These are phyloP conservation scores for Clonostachys sp. DNA, from an alignment of 2,329 filamentous ascomycete species.

Conservation along the genomic window DNA sequence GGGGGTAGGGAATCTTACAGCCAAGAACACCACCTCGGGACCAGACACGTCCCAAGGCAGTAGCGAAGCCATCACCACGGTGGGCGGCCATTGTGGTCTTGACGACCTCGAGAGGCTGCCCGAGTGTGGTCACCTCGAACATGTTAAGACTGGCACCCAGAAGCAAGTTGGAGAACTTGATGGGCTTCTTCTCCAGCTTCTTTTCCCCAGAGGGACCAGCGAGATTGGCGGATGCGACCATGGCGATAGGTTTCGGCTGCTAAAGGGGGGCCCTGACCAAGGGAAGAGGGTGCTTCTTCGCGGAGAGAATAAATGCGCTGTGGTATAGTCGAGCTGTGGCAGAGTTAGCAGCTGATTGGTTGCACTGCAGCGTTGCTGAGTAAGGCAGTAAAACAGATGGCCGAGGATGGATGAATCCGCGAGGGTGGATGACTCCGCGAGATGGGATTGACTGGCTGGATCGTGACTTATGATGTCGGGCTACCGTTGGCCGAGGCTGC, in stretches of 20 bases:
- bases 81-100: constrained; percentile 99
- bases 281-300: constrained; percentile 89
- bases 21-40: constrained; percentile 86
- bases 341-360: too few relatives aligned
- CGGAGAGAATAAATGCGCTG: constrained; percentile 17
- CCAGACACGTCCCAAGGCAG: constrained; percentile 86
- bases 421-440: too few relatives aligned
- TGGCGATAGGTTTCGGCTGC: constrained; percentile 41
- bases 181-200: constrained; percentile 92
- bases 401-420: too few relatives aligned
- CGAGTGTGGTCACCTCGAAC: constrained; percentile 73
- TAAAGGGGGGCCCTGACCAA: constrained; percentile 88
- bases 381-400: too few relatives aligned
- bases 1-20: constrained; percentile 62
- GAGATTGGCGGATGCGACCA: constrained; percentile 56
- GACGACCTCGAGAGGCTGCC: constrained; percentile 90
- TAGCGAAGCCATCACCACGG: constrained; percentile 78
- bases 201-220: constrained; percentile 42
- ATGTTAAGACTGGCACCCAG: constrained; percentile 91
- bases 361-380: too few relatives aligned
- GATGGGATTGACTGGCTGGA: too few relatives aligned
- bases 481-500: too few relatives aligned
- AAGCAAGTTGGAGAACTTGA: constrained; percentile 99
- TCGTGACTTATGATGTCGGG: too few relatives aligned
- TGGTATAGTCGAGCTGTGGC: too few relatives aligned